phyloP scores from a whole-genome alignment of 768 basidiomycete species.

The Termitomyces heimii region DNA sequence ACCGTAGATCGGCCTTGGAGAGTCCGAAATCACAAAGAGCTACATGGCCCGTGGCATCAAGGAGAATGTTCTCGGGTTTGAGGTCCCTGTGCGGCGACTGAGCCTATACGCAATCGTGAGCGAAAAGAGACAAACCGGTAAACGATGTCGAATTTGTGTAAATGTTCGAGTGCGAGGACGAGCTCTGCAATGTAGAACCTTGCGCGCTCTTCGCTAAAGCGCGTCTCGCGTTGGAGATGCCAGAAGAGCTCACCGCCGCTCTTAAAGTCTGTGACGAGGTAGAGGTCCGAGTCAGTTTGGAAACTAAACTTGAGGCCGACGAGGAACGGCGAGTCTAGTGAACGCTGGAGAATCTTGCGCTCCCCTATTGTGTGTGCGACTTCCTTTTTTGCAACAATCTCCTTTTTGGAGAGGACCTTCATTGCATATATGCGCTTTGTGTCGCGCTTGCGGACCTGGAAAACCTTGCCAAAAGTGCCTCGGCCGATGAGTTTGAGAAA shows the following conservation, averaged over 20 bases:
- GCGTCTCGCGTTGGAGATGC: conserved; percentile 94
- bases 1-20: conserved; percentile 90
- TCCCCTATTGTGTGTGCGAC: conserved; percentile 99
- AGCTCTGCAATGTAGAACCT: conserved; percentile 97
- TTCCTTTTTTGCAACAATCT: conserved; percentile 98
- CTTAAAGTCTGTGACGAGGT: conserved; percentile 98
- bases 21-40: conserved; percentile 98
- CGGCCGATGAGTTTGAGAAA: conserved; percentile 98
- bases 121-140: conserved; percentile 56
- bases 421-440: conserved; percentile 99
- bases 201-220: conserved; percentile 90
- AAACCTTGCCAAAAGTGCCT: conserved; percentile 97
- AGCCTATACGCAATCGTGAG: not conserved
- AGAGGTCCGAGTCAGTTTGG: conserved; percentile 93
- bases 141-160: conserved; percentile 97
- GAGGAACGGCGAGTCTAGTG: conserved; percentile 91
- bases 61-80: conserved; percentile 97
- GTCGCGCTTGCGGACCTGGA: conserved; percentile 97
- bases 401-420: conserved; percentile 98
- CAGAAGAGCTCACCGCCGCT: conserved; percentile 97
- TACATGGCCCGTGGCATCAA: conserved; percentile 97
- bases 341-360: conserved; percentile 95
- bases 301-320: conserved; percentile 98
- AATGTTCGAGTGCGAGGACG: conserved; percentile 89
- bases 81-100: conserved; percentile 56